Percentiles rank a stretch among this genome's conserved stretches.
phyloP scores from a whole-genome alignment of 495 filamentous ascomycete species.

The Hypoxylon intermedium region DNA sequence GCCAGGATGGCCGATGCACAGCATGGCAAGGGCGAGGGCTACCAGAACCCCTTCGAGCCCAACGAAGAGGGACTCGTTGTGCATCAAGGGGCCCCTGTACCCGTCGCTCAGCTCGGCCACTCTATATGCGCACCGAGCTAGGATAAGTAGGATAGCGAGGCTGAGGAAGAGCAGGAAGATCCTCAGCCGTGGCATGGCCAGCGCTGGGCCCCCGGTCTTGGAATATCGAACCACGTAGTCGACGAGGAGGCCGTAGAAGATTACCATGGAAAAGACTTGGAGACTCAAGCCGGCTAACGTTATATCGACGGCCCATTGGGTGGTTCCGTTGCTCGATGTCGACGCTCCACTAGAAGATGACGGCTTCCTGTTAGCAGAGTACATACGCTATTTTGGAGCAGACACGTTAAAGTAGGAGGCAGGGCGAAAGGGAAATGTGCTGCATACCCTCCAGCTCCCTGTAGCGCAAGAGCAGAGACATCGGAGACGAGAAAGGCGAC shows the following conservation, averaged over 20 bases:
- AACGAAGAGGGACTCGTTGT: constrained; percentile 57
- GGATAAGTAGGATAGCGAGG: constrained; percentile 53
- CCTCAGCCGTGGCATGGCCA: constrained; percentile 40
- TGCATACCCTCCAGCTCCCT: constrained; percentile 52
- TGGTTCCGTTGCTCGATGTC: constrained; percentile 30
- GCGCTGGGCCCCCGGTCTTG: constrained; percentile 6
- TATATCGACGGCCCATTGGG: constrained; percentile 51
- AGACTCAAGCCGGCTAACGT: constrained; percentile 56
- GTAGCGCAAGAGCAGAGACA: constrained; percentile 56
- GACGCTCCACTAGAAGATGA: constrained; percentile 47
- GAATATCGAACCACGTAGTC: constrained; percentile 53
- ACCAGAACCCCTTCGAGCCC: constrained; percentile 47
- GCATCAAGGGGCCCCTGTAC: constrained; percentile 51
- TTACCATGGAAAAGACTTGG: constrained; percentile 53
- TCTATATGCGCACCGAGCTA: constrained; percentile 57
- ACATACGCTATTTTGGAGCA: neutral
- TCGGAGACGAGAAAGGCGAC: constrained; percentile 63
- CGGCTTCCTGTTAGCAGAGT: no score
- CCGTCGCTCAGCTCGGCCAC: constrained; percentile 59
- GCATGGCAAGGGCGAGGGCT: constrained; percentile 33
- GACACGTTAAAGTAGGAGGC: neutral
- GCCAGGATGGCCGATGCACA: constrained; percentile 45
- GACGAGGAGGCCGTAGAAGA: constrained; percentile 51
- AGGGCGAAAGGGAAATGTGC: neutral
- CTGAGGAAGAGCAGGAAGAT: constrained; percentile 55